phyloP scores from a whole-genome alignment of 345 rosid species.

The Gossypium australe region DNA sequence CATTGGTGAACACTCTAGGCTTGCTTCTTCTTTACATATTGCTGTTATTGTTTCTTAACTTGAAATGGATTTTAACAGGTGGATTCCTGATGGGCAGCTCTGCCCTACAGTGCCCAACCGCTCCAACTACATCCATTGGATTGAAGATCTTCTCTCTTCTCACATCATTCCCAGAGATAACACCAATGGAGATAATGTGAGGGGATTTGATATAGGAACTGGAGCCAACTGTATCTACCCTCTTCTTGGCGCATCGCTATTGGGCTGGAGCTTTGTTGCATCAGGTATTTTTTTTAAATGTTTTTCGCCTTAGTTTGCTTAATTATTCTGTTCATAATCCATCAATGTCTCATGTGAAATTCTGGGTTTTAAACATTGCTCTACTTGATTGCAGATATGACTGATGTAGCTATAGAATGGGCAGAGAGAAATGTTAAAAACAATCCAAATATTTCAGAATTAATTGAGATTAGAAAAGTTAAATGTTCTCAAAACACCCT shows the following conservation, averaged over 20 bases:
- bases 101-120: conserved; percentile 94
- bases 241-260: conserved; percentile 83
- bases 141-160: conserved; percentile 75
- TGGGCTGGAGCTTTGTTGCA: conserved; percentile 74
- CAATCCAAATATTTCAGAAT: conserved; percentile 60
- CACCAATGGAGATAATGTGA: conserved; percentile 30
- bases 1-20: conserved; percentile 33
- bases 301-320: not conserved
- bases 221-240: conserved; percentile 96
- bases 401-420: conserved; percentile 85
- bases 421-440: conserved; percentile 68
- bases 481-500: conserved; percentile 11
- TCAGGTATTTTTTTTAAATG: conserved; percentile 39
- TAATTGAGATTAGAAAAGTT: conserved; percentile 70
- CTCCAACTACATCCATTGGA: conserved; percentile 90
- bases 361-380: conserved; percentile 10
- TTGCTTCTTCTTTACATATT: not conserved
- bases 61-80: conserved; percentile 39
- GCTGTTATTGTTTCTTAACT: not conserved
- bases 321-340: not conserved
- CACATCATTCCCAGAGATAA: conserved; percentile 40
- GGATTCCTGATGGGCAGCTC: conserved; percentile 96
- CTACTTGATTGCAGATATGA: conserved; percentile 53
- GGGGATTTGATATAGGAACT: conserved; percentile 90
- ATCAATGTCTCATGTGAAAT: not conserved